Evolutionary conservation across 1,284 basidiomycete genomes (phyloP).

Genomic region (Boletellus dicymbophilus): DNA sequence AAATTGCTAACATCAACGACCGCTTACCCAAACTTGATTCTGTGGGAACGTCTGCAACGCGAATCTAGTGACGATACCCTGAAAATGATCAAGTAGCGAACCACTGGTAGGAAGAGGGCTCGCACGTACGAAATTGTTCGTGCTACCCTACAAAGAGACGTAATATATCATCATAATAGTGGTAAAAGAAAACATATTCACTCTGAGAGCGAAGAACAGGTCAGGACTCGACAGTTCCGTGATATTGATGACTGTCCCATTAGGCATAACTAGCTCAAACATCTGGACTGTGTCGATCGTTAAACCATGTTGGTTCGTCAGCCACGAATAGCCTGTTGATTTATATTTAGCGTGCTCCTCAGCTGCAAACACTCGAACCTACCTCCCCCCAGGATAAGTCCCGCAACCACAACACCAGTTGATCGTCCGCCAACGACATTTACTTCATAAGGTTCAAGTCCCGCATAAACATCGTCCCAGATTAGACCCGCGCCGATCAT

Average conservation of each 20-base stretch:
- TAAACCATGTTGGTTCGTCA: constrained; percentile 39
- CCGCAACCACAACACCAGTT: constrained; percentile 56
- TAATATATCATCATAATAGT: not conserved
- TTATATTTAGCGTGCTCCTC: constrained; percentile 12
- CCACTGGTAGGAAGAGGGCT: not conserved
- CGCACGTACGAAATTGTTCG: constrained; percentile 60
- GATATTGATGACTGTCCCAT: constrained; percentile 42
- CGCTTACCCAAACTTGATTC: constrained; percentile 55
- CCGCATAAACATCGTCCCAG: constrained; percentile 58
- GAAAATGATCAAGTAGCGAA: not conserved
- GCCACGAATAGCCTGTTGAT: constrained; percentile 20
- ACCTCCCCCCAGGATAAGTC: constrained; percentile 58
- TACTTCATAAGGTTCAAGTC: constrained; percentile 43
- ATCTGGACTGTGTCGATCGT: constrained; percentile 49
- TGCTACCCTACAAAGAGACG: constrained; percentile 41
- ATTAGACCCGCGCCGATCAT: constrained; percentile 51
- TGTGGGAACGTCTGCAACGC: constrained; percentile 54
- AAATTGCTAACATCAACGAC: not conserved
- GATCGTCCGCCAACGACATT: constrained; percentile 56
- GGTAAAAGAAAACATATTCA: constrained; percentile 9
- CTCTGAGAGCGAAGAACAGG: constrained; percentile 51
- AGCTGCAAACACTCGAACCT: constrained; percentile 37
- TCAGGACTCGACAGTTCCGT: constrained; percentile 39
- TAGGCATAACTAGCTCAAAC: constrained; percentile 46
- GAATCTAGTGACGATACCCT: constrained; percentile 66